phyloP scores from a whole-genome alignment of 129 eudicot genomes.

The sunflower (Helianthus annuus) region HanXRQr2.0-SUNRISE NC_035441.2:18048351-18048850 shows the following conservation, averaged over 20 bases:
- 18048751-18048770: no score
- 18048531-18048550: not conserved
- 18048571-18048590: no score
- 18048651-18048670: no score
- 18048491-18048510: not conserved
- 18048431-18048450: slow-evolving; percentile 42
- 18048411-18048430: slow-evolving; percentile 49
- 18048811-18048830: no score
- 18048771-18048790: no score
- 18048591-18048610: not conserved
- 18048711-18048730: no score
- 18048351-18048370: slow-evolving; percentile 45
- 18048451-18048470: slow-evolving; percentile 40
- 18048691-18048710: no score
- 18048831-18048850: no score
- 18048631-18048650: not conserved
- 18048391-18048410: slow-evolving; percentile 42
- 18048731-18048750: no score
- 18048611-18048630: not conserved
- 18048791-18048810: no score
- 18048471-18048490: slow-evolving; percentile 52
- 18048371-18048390: slow-evolving; percentile 62
- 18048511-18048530: not conserved
- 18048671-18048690: no score
- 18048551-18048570: no score